Evolutionary conservation across 2,329 filamentous ascomycete genomes (phyloP).

Genomic region (Stagonosporopsis chrysanthemi): DNA sequence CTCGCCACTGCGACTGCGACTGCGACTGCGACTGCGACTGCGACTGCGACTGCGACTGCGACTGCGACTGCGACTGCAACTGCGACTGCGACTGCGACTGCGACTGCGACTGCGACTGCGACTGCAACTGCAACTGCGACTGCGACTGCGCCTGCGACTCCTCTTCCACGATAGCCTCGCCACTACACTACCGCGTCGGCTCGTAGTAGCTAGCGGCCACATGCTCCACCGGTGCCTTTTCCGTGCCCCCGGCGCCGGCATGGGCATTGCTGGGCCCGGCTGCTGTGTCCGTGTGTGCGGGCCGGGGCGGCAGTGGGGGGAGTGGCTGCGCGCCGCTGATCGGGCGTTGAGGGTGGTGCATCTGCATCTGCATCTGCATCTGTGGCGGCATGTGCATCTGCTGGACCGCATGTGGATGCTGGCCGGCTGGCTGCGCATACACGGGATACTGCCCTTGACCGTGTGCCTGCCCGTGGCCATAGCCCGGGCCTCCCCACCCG

Average conservation of each 20-base stretch:
- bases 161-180: too few relatives aligned
- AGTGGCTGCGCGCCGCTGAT: background rate
- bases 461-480: background rate
- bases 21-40: too few relatives aligned
- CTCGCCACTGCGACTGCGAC: too few relatives aligned
- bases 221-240: background rate
- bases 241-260: background rate
- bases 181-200: constrained; percentile 6
- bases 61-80: too few relatives aligned
- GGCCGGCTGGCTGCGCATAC: background rate
- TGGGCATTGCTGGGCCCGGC: constrained; percentile 10
- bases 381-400: too few relatives aligned
- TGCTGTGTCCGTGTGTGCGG: background rate
- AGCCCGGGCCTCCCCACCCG: background rate
- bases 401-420: background rate
- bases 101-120: too few relatives aligned
- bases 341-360: background rate
- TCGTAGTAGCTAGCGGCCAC: constrained; percentile 17
- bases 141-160: too few relatives aligned
- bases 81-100: too few relatives aligned
- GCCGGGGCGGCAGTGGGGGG: constrained; percentile 6
- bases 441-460: background rate
- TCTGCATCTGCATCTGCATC: background rate
- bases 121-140: too few relatives aligned
- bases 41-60: too few relatives aligned